A percentile compares a stretch with the other conserved stretches of the same genome.
Evolutionary conservation across 2,329 filamentous ascomycete species (phyloP).

Genomic region (Sclerotinia minor): DNA sequence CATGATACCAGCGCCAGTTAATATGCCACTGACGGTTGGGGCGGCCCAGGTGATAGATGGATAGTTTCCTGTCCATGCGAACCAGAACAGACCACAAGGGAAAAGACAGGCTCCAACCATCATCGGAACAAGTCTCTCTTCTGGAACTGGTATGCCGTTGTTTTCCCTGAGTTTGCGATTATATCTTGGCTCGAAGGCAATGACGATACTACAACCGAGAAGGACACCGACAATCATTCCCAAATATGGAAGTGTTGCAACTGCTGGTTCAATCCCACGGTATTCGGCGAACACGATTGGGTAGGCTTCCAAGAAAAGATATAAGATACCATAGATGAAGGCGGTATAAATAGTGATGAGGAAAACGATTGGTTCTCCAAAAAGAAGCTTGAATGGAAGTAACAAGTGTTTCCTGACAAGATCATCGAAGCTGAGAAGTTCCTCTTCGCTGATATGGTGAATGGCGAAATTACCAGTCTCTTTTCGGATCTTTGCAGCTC

Average conservation of each 20-base stretch:
- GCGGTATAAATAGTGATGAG: slow-evolving; percentile 54
- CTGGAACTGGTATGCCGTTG: slow-evolving; percentile 42
- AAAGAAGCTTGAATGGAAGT: slow-evolving; percentile 55
- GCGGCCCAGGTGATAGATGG: slow-evolving; percentile 44
- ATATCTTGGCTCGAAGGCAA: slow-evolving; percentile 65
- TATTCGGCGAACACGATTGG: slow-evolving; percentile 48
- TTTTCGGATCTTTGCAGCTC: slow-evolving; percentile 49
- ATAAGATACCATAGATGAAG: slow-evolving; percentile 54
- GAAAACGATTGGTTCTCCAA: slow-evolving; percentile 60
- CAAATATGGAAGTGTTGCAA: slow-evolving; percentile 42
- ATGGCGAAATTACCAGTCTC: slow-evolving; percentile 42
- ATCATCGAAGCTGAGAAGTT: slow-evolving; percentile 46
- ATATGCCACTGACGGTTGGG: slow-evolving; percentile 45
- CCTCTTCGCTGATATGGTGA: slow-evolving; percentile 40
- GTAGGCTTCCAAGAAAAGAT: slow-evolving; percentile 51
- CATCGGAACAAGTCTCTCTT: slow-evolving; percentile 45
- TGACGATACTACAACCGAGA: slow-evolving; percentile 60
- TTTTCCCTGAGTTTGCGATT: slow-evolving; percentile 47
- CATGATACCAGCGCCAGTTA: slow-evolving; percentile 60
- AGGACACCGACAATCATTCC: slow-evolving; percentile 62
- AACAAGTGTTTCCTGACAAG: slow-evolving; percentile 36
- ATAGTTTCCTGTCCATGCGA: slow-evolving; percentile 44
- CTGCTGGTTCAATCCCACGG: slow-evolving; percentile 41
- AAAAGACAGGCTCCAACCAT: slow-evolving; percentile 45
- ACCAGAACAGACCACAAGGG: slow-evolving; percentile 44